A percentile compares a stretch with the other conserved stretches of the same genome.
Conservation (phyloP, 345 rosid species). For the Adansonia digitata region DNA sequence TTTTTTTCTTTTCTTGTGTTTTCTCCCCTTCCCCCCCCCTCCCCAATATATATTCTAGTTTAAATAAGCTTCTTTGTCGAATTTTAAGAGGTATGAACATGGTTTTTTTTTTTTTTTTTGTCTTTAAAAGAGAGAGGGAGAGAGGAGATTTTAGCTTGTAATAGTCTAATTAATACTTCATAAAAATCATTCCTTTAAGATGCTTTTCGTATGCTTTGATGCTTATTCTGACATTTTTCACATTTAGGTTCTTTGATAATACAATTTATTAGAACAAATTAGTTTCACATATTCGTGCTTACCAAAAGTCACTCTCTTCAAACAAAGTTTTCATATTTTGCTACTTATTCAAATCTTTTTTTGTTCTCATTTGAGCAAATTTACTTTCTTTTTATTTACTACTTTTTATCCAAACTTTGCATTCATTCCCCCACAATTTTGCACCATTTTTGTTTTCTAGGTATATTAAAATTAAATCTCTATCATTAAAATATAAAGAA, state of each 20-base stretch:
- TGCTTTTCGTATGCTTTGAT: constrained; percentile 1
- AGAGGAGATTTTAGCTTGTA: background rate
- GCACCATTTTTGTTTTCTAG: too few relatives aligned
- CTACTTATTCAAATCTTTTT: background rate
- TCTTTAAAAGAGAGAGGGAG: background rate
- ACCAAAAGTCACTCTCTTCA: background rate
- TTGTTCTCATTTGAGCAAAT: background rate
- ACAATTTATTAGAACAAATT: background rate
- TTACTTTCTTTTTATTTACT: background rate
- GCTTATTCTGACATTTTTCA: background rate
- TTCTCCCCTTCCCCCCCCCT: background rate
- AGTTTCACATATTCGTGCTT: background rate
- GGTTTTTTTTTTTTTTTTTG: background rate
- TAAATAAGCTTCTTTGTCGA: background rate
- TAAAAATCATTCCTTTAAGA: background rate
- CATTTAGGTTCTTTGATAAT: background rate
- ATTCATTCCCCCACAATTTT: background rate
- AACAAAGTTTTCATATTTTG: background rate
- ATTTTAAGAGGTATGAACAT: background rate
- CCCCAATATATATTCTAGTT: background rate
- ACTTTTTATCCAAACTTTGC: background rate
- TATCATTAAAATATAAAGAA: too few relatives aligned
- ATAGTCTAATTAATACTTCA: background rate
- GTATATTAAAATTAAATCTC: too few relatives aligned
- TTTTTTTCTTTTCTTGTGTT: background rate